These are phyloP conservation scores for Phaffia australis DNA, from an alignment of 768 basidiomycete species.

Conservation along the genomic window DNA sequence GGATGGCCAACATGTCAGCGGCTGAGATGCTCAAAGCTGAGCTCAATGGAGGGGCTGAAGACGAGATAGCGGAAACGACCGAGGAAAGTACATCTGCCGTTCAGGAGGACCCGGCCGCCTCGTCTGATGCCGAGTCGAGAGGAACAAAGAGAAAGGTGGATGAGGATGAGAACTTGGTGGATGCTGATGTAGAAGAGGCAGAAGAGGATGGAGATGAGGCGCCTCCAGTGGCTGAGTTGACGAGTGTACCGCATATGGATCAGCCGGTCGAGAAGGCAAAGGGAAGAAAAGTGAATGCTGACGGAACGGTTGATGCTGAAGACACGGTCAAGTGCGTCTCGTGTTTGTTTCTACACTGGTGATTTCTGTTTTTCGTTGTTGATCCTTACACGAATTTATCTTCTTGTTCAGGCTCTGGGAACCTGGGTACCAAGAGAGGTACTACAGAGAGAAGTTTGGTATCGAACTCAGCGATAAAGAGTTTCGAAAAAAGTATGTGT, in stretches of 20 bases:
- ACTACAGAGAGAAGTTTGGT: slow-evolving; percentile 87
- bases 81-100: slow-evolving; percentile 18
- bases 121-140: slow-evolving; percentile 16
- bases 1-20: slow-evolving; percentile 93
- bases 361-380: background rate
- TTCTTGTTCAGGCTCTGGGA: slow-evolving; percentile 66
- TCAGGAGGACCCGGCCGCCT: background rate
- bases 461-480: slow-evolving; percentile 57
- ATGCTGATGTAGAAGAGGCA: slow-evolving; percentile 27
- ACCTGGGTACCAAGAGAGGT: slow-evolving; percentile 87
- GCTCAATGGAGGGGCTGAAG: slow-evolving; percentile 43
- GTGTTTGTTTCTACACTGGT: background rate
- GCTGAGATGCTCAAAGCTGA: slow-evolving; percentile 89
- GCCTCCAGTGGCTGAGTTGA: slow-evolving; percentile 39
- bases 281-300: slow-evolving; percentile 62
- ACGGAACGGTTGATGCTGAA: slow-evolving; percentile 87
- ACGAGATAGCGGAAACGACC: slow-evolving; percentile 18
- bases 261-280: slow-evolving; percentile 19
- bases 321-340: slow-evolving; percentile 74
- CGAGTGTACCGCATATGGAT: slow-evolving; percentile 24
- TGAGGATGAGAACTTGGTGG: slow-evolving; percentile 31
- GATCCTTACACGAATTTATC: background rate
- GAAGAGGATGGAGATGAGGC: slow-evolving; percentile 32
- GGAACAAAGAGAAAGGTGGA: slow-evolving; percentile 46
- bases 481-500: slow-evolving; percentile 59